Percentiles rank a stretch among this genome's conserved stretches.
Conservation (phyloP, 2,329 filamentous ascomycete species). For the Fusarium avenaceum region DNA sequence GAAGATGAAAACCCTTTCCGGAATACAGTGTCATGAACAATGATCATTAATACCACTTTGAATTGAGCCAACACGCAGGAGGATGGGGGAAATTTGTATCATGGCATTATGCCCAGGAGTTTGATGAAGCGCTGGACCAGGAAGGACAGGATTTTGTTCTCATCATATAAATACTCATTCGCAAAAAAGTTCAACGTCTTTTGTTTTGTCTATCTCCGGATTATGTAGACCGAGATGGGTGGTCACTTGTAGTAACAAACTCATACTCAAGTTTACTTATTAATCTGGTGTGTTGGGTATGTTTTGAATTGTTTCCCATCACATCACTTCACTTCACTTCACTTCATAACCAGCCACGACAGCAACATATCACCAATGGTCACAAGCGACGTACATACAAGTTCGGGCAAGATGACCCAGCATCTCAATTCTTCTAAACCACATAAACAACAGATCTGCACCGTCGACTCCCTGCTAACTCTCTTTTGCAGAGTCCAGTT, state of each 20-base stretch:
- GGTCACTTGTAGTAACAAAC: conserved; percentile 13
- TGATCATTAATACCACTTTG: not conserved
- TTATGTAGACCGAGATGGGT: conserved; percentile 1
- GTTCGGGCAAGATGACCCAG: conserved; percentile 20
- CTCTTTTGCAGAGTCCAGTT: conserved; percentile 26
- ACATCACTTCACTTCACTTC: conserved; percentile 4
- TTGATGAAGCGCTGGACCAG: conserved; percentile 9
- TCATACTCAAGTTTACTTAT: not conserved
- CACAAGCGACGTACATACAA: not conserved
- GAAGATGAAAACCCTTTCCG: conserved; percentile 1
- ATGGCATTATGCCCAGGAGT: conserved; percentile 5
- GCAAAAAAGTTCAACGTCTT: not conserved
- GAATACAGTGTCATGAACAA: conserved; percentile 13
- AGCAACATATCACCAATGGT: conserved; percentile 8
- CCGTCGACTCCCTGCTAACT: conserved; percentile 44
- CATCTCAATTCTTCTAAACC: conserved; percentile 39
- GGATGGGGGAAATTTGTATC: conserved; percentile 12
- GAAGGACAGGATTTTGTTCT: not conserved
- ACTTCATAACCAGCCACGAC: conserved; percentile 17
- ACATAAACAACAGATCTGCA: conserved; percentile 32
- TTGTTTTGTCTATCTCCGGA: conserved; percentile 17
- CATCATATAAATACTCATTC: conserved; percentile 2
- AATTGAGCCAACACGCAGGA: conserved; percentile 10
- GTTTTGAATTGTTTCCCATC: conserved; percentile 26
- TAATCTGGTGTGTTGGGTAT: conserved; percentile 4